Percentiles rank a stretch among this genome's conserved stretches.
Conservation (phyloP, 805 yeast species). For the Kuraishia floccosa region DNA sequence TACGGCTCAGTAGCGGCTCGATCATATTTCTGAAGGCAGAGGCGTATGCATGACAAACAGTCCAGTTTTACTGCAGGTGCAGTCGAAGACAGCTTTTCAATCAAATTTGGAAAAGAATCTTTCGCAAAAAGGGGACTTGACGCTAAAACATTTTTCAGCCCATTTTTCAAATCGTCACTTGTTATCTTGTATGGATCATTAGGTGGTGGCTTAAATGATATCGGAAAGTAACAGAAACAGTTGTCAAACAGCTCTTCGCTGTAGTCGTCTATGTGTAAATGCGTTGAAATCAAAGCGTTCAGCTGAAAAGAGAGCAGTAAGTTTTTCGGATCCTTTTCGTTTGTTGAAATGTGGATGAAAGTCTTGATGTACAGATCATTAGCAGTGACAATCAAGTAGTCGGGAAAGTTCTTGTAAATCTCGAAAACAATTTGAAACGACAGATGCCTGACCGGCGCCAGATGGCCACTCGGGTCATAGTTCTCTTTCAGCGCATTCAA, state of each 20-base stretch:
- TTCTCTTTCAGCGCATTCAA: conserved; percentile 21
- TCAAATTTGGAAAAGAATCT: conserved; percentile 65
- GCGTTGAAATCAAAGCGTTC: conserved; percentile 31
- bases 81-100: conserved; percentile 72
- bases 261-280: conserved; percentile 26
- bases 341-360: conserved; percentile 60
- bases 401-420: conserved; percentile 18
- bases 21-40: conserved; percentile 44
- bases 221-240: conserved; percentile 92
- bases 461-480: conserved; percentile 45
- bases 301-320: conserved; percentile 58
- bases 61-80: conserved; percentile 67
- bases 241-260: conserved; percentile 74
- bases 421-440: conserved; percentile 40
- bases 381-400: conserved; percentile 10
- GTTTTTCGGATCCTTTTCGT: conserved; percentile 94
- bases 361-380: conserved; percentile 37
- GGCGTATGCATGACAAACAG: conserved; percentile 48
- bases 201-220: conserved; percentile 85
- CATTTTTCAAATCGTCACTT: conserved; percentile 53
- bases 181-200: conserved; percentile 83
- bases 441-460: conserved; percentile 51
- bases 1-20: conserved; percentile 34
- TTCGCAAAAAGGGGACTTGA: conserved; percentile 52
- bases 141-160: conserved; percentile 51